Base-by-base conservation (phyloP, 345 rosid species). In the Corchorus olitorius region DNA sequence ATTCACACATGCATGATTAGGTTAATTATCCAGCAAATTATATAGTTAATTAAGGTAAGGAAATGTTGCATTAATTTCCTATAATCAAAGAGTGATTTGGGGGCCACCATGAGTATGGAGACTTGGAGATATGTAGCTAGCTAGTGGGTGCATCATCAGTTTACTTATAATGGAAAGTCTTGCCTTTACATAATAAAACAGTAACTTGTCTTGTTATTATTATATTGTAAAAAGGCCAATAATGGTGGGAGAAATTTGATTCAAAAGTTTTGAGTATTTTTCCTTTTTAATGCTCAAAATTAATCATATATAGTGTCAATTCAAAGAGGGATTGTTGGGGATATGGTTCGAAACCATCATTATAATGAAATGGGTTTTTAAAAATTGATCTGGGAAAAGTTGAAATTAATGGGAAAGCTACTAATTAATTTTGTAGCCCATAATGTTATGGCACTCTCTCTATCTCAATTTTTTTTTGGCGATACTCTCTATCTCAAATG, bases 91-190 rank as follows among this genome's bases (percentile, higher is more conserved):
- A 64, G 27, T 39, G 58, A 6, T 52, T 8, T 13, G 19, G 37
- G 72, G 56, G 39, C 41, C 72, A 48, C 72, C 13, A 66, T 20
- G 55, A 46, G 10, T 17, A 46, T 13, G 71, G 54, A 20, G 54
- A 48, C 22, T 13, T 48, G 22, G 3, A 64, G 54, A 17, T 27
- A 27, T 27, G 27, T 27, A 27, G n/a, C n/a, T 65, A 58, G 68
- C 22, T 35, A 33, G 59, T n/a, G 39, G 66, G 48, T 59, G 65
- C 79, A 46, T 53, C 48, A 45, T 37, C 60, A 65, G 66, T 75
- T 80, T 77, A 64, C 80, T 15, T 73, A 8, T 48, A 48, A 74
- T 46, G 43, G 79, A 65, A 80, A 77, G 63, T 67, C 35, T 27
- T 65, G 55, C 56, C 77, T 74, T 77, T 71, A 54, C 74, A 64